Evolutionary conservation across 495 filamentous ascomycete genomes (phyloP), one percentile per base, ranked within the genome.

Genomic region (Sporormia fimetaria): DNA sequence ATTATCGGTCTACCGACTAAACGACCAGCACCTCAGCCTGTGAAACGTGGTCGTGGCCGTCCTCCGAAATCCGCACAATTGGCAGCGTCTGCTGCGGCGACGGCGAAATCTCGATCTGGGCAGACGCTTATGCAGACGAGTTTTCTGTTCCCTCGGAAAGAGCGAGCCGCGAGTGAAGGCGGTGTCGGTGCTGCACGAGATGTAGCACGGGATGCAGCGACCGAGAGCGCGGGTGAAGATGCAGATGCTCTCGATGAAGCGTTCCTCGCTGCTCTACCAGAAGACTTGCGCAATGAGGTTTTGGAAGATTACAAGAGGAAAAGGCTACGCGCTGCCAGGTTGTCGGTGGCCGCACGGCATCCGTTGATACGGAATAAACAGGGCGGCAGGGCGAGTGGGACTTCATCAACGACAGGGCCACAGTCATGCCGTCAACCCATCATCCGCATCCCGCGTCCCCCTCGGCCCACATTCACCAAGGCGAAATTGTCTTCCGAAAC

Each of bases 241-340:
- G 33, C 26, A 7, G 57, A 58, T 6, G 70, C 71, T 6, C 57
- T 83, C 5, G 82, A 85, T 33, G 63, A 68, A 0, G 75, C 75
- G 4, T 87, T 90, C 60, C 75, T 94, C 22, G 74, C 79, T 9
- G 85, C 84, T 15, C 64, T 94, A 0, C 87, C 87, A 0, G 77
- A 81, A 39, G 82, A 93, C 36, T 71, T 94, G 33, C 75, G 83
- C 23, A 60, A 59, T 15, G 87, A 94, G 63, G 68, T 94, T 10
- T 57, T 93, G 6, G 75, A 69, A 4, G 78, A 94, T 51, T 76
- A 83, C 42, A 67, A 68, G 8, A 74, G 75, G 11, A 61, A 67
- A 0, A 73, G 68, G 7, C 63, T 76, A 8, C 24, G 21, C 7
- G 28, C 15, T 20, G 53, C 64, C 62, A 41, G 60, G 49, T 21